Conservation (phyloP, 2,329 filamentous ascomycete genomes). For the Exophiala sideris region DNA sequence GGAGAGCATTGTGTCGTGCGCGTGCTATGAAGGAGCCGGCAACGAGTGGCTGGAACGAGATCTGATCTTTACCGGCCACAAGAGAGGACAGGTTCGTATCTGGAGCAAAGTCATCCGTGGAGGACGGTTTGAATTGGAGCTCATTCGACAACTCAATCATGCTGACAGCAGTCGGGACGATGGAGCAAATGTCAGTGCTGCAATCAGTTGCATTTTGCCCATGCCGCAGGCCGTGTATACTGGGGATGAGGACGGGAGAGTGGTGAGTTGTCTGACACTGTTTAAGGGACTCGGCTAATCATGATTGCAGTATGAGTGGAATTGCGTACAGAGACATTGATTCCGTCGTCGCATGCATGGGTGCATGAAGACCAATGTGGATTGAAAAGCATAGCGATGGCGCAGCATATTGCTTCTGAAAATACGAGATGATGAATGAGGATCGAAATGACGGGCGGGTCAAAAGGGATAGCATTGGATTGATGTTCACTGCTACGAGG, state of each 20-base stretch:
- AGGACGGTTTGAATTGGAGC: constrained; percentile 70
- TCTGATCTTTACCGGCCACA: constrained; percentile 85
- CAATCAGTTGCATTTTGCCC: constrained; percentile 81
- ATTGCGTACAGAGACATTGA: constrained; percentile 52
- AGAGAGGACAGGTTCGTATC: constrained; percentile 76
- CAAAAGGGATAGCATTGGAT: background rate
- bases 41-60: constrained; percentile 90
- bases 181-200: constrained; percentile 54
- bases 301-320: constrained; percentile 53
- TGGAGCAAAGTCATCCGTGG: constrained; percentile 45
- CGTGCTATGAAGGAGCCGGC: constrained; percentile 86
- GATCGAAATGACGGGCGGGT: background rate
- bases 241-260: constrained; percentile 86
- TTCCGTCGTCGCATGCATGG: background rate
- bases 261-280: constrained; percentile 58
- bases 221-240: constrained; percentile 84
- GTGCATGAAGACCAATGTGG: constrained; percentile 1
- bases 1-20: constrained; percentile 75
- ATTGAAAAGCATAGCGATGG: too few relatives aligned
- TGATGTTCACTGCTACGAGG: too few relatives aligned
- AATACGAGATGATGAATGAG: too few relatives aligned
- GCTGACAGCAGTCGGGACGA: constrained; percentile 64
- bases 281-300: constrained; percentile 5
- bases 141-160: constrained; percentile 80
- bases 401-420: background rate